A percentile compares a stretch with the other conserved stretches of the same genome.
Conservation (phyloP, 805 yeast genomes). For the Candida alai region DNA sequence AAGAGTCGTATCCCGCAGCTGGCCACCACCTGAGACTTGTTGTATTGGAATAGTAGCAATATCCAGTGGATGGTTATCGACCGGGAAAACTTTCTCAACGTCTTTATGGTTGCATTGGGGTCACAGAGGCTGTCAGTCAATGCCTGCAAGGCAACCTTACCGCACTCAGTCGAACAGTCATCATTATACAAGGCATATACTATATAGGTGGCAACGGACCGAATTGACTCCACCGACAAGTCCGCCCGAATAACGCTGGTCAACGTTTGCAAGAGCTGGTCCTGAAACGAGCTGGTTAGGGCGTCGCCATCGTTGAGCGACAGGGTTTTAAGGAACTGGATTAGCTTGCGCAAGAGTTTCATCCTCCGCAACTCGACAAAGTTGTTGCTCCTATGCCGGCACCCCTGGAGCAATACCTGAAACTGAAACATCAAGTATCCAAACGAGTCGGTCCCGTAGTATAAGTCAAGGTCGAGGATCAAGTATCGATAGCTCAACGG, state of each 20-base stretch:
- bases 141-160: slow-evolving; percentile 22
- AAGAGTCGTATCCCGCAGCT: slow-evolving; percentile 44
- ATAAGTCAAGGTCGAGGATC: slow-evolving; percentile 57
- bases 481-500: slow-evolving; percentile 50
- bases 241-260: slow-evolving; percentile 30
- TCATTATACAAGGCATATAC: slow-evolving; percentile 48
- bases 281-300: slow-evolving; percentile 9
- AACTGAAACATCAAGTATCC: slow-evolving; percentile 56
- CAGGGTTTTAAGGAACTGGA: slow-evolving; percentile 47
- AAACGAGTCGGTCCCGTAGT: slow-evolving; percentile 55
- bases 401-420: slow-evolving; percentile 49
- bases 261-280: slow-evolving; percentile 20
- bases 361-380: slow-evolving; percentile 48
- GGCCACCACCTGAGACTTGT: slow-evolving; percentile 28
- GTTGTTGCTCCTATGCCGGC: slow-evolving; percentile 51
- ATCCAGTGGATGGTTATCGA: slow-evolving; percentile 66
- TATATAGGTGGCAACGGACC: slow-evolving; percentile 44
- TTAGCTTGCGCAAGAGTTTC: slow-evolving; percentile 43
- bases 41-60: slow-evolving; percentile 46
- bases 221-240: slow-evolving; percentile 51
- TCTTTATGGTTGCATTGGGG: slow-evolving; percentile 32
- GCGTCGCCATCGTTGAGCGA: slow-evolving; percentile 6
- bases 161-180: slow-evolving; percentile 34
- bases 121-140: slow-evolving; percentile 42
- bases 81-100: slow-evolving; percentile 43